Evolutionary conservation across 1,284 basidiomycete species (phyloP).

Genomic region (Puccinia brachypodii): DNA sequence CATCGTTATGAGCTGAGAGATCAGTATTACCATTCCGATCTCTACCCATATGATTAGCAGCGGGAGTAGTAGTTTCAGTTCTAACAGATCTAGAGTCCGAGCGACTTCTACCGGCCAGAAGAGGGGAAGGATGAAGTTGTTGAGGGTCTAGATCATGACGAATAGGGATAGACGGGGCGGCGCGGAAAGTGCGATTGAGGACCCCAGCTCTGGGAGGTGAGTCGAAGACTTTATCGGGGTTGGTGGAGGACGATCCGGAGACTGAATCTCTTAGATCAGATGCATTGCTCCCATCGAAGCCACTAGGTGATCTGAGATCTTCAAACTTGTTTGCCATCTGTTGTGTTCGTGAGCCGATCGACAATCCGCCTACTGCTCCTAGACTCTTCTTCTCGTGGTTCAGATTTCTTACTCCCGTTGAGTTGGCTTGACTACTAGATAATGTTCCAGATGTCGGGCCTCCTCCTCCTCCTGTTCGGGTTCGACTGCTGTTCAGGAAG

Average conservation of each 20-base stretch:
- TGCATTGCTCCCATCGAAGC: conserved; percentile 36
- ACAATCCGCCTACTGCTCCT: not conserved
- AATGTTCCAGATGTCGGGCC: too few species aligned
- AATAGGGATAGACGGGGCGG: not conserved
- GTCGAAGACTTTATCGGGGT: conserved; percentile 46
- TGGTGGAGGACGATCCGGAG: conserved; percentile 31
- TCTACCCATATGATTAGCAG: too few species aligned
- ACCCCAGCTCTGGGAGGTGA: conserved; percentile 27
- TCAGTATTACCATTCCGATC: not conserved
- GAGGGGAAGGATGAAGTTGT: too few species aligned
- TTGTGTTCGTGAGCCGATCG: too few species aligned
- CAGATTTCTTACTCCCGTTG: not conserved
- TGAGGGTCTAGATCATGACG: conserved; percentile 17
- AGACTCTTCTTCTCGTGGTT: not conserved
- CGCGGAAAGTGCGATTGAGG: not conserved
- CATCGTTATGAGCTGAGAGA: conserved; percentile 49
- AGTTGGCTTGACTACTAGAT: not conserved
- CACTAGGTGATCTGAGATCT: conserved; percentile 32
- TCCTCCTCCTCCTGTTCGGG: too few species aligned
- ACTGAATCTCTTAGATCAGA: conserved; percentile 42
- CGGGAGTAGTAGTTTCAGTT: not conserved
- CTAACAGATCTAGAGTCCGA: not conserved
- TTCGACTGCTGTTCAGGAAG: not conserved
- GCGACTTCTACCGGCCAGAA: not conserved
- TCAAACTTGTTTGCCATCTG: conserved; percentile 32